Evolutionary conservation across 768 basidiomycete genomes (phyloP).

Genomic region (Kwoniella mangroviensis): DNA sequence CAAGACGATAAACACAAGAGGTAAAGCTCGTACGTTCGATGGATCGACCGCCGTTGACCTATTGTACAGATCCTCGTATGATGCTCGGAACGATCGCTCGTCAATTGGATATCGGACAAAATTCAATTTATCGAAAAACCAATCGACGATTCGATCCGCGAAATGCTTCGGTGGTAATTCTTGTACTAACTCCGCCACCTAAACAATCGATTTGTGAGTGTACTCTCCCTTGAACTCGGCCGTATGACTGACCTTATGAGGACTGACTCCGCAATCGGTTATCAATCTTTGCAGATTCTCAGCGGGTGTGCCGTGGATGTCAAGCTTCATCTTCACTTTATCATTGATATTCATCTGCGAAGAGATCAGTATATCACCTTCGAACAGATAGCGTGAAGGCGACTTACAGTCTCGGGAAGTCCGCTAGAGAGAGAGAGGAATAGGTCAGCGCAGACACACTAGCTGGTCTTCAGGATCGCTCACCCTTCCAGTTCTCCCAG

Average conservation of each 20-base stretch:
- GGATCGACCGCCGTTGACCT: constrained; percentile 44
- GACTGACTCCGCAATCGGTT: constrained; percentile 88
- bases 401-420: constrained; percentile 43
- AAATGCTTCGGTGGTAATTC: constrained; percentile 80
- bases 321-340: constrained; percentile 49
- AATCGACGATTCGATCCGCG: constrained; percentile 78
- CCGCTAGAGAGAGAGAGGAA: constrained; percentile 29
- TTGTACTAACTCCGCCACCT: constrained; percentile 80
- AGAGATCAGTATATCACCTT: not conserved
- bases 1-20: constrained; percentile 89
- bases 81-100: constrained; percentile 60
- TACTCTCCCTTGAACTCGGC: not conserved
- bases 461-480: not conserved
- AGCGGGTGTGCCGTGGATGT: constrained; percentile 63
- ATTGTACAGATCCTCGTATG: constrained; percentile 67
- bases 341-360: constrained; percentile 40
- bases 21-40: constrained; percentile 61
- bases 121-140: constrained; percentile 70
- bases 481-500: constrained; percentile 43
- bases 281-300: constrained; percentile 79
- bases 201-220: not conserved
- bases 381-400: not conserved
- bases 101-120: constrained; percentile 92
- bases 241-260: constrained; percentile 65
- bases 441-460: not conserved